Evolutionary conservation across 176 grass and related monocot species (phyloP), one percentile per base, ranked within the genome.

Genomic region (Areca catechu): DNA sequence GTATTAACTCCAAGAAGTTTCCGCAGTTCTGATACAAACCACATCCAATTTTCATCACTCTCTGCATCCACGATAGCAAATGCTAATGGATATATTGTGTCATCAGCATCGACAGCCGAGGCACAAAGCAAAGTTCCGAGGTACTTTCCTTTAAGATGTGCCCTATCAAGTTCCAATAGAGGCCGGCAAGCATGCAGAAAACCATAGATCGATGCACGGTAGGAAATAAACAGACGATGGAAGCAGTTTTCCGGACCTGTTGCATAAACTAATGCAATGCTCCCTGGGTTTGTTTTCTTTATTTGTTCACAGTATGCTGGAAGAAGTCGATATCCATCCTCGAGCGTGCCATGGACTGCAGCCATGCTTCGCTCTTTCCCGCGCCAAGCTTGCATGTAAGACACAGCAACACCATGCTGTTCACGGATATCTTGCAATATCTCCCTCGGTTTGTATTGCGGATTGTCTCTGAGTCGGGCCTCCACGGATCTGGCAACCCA

Each of bases 281-380:
- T 97, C 22, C 93, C 90, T 66, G 87, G 81, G 76, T 97, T 97
- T 1, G 56, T 75, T 75, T 80, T 85, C 61, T 22, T 68, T 69
- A 97, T 74, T 77, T 97, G 80, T 30, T 92, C 87, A 80, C 93
- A 97, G 16, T 97, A 97, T 69, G 80, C 75, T 27, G 87, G 93
- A 83, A 97, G 86, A 72, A 77, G 57, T 20, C 72, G 83, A 50
- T 91, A 97, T 60, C 93, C 93, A 81, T 97, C 86, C 70, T 97
- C 93, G 74, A 97, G 88, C 16, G 93, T 97, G 52, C 93, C 93
- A 60, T 97, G 88, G 58, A 97, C 77, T 20, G 83, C 75, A 66
- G 93, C 87, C 84, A 97, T 88, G 67, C 93, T 97, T 66, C 93
- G 80, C 84, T 92, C 93, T 54, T 97, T 97, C 54, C 93, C 93